A percentile compares a stretch with the other conserved stretches of the same genome.
Conservation (phyloP, 805 yeast species). For the Phaffomyces opuntiae region DNA sequence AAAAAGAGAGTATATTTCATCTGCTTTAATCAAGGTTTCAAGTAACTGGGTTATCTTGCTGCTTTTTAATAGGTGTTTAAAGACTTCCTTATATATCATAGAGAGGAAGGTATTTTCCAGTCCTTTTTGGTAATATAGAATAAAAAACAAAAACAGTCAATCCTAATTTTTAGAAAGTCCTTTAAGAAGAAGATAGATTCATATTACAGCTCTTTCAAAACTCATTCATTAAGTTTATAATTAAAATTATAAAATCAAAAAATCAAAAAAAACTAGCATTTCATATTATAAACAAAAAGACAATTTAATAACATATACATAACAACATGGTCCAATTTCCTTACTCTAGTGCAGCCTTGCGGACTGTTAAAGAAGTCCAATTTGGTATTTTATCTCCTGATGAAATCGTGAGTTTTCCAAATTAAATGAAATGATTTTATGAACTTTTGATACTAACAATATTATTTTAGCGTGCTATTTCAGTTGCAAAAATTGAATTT, state of each 20-base stretch:
- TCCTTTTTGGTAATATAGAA: not conserved
- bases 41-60: not conserved
- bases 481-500: constrained; percentile 95
- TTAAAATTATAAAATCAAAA: not conserved
- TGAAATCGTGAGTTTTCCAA: constrained; percentile 50
- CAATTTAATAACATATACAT: not conserved
- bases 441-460: constrained; percentile 12
- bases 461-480: constrained; percentile 65
- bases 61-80: not conserved
- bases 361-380: constrained; percentile 96
- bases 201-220: not conserved
- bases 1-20: not conserved
- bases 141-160: not conserved
- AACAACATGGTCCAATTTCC: constrained; percentile 52
- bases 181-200: not conserved
- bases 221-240: not conserved
- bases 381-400: constrained; percentile 97
- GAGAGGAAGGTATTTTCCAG: not conserved
- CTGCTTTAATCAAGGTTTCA: not conserved
- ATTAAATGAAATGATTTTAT: not conserved
- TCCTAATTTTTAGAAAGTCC: not conserved
- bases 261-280: constrained; percentile 6
- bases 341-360: constrained; percentile 96
- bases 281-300: not conserved
- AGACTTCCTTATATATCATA: not conserved